These are phyloP conservation scores for Trichosporon ovoides DNA, from an alignment of 1,284 basidiomycete species.

Conservation along the genomic window DNA sequence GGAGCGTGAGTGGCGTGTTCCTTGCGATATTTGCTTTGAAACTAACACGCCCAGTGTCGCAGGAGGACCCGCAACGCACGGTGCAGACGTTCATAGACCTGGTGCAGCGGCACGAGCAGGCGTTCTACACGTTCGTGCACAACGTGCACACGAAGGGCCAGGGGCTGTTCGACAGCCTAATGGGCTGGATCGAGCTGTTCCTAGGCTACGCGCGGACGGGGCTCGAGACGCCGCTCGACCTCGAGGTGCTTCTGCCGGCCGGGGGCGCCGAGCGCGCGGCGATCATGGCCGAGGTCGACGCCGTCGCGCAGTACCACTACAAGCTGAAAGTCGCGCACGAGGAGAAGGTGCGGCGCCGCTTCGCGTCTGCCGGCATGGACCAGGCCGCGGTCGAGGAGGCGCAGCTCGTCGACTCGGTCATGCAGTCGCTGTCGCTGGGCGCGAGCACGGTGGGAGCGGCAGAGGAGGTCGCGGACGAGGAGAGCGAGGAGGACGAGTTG, in stretches of 20 bases:
- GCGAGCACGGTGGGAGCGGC: slow-evolving; percentile 71
- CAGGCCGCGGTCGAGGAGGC: slow-evolving; percentile 72
- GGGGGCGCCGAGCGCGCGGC: slow-evolving; percentile 64
- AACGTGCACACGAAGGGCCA: slow-evolving; percentile 98
- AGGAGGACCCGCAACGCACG: slow-evolving; percentile 75
- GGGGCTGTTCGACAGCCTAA: slow-evolving; percentile 85
- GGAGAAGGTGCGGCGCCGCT: slow-evolving; percentile 73
- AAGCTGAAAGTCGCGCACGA: slow-evolving; percentile 85
- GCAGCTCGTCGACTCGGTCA: slow-evolving; percentile 68
- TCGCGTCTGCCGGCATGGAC: slow-evolving; percentile 51
- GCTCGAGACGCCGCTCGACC: slow-evolving; percentile 59
- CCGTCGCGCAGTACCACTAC: slow-evolving; percentile 82
- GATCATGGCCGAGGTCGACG: slow-evolving; percentile 80
- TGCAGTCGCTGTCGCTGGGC: slow-evolving; percentile 71
- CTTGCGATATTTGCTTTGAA: no score
- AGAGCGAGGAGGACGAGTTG: slow-evolving; percentile 57
- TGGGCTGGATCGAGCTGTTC: slow-evolving; percentile 96
- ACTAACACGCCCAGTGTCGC: slow-evolving; percentile 57
- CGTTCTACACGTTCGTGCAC: slow-evolving; percentile 96
- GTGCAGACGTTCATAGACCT: slow-evolving; percentile 94
- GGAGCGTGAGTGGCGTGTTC: slow-evolving; percentile 60
- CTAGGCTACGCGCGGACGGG: slow-evolving; percentile 88
- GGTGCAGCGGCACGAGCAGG: slow-evolving; percentile 86
- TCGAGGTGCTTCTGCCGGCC: slow-evolving; percentile 82
- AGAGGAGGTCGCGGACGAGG: slow-evolving; percentile 69